Evolutionary conservation across 352 stramenopile species (phyloP).

Genomic region (Globisporangium uncinulatum): DNA sequence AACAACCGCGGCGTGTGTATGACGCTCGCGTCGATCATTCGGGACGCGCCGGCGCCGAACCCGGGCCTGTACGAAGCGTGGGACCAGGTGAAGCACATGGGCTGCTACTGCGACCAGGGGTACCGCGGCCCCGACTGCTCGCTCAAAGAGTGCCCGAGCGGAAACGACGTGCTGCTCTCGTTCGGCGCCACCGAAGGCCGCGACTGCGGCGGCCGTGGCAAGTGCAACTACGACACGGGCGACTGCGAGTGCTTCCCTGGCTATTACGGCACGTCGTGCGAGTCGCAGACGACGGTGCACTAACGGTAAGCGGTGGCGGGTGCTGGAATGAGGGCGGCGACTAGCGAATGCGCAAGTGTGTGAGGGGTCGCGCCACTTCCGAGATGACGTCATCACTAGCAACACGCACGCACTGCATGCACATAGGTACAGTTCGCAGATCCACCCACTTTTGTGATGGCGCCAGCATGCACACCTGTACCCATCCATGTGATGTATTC

Average conservation of each 20-base stretch:
- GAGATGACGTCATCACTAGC: too few species aligned
- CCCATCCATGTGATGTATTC: background rate
- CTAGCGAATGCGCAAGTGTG: background rate
- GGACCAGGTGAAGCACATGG: slow-evolving; percentile 92
- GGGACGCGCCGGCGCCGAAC: slow-evolving; percentile 7
- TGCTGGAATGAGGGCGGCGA: background rate
- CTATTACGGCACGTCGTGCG: slow-evolving; percentile 93
- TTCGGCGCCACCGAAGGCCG: slow-evolving; percentile 70
- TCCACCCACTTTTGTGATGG: too few species aligned
- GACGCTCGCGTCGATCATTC: slow-evolving; percentile 84
- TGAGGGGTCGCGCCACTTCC: too few species aligned
- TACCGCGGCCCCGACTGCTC: slow-evolving; percentile 95
- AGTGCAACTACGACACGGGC: slow-evolving; percentile 93
- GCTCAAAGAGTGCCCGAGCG: slow-evolving; percentile 93
- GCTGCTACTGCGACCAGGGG: slow-evolving; percentile 93
- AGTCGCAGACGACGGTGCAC: slow-evolving; percentile 73
- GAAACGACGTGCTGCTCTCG: slow-evolving; percentile 85
- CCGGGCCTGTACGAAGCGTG: slow-evolving; percentile 60
- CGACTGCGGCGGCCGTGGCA: slow-evolving; percentile 92
- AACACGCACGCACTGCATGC: too few species aligned
- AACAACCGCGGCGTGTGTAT: slow-evolving; percentile 91
- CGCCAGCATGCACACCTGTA: background rate
- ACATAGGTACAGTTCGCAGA: too few species aligned
- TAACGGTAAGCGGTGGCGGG: slow-evolving; percentile 20
- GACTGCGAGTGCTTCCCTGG: slow-evolving; percentile 93